A percentile compares a stretch with the other conserved stretches of the same genome.
These are phyloP conservation scores for Exserohilum turcica DNA, from an alignment of 2,329 filamentous ascomycete genomes.

Conservation along the genomic window DNA sequence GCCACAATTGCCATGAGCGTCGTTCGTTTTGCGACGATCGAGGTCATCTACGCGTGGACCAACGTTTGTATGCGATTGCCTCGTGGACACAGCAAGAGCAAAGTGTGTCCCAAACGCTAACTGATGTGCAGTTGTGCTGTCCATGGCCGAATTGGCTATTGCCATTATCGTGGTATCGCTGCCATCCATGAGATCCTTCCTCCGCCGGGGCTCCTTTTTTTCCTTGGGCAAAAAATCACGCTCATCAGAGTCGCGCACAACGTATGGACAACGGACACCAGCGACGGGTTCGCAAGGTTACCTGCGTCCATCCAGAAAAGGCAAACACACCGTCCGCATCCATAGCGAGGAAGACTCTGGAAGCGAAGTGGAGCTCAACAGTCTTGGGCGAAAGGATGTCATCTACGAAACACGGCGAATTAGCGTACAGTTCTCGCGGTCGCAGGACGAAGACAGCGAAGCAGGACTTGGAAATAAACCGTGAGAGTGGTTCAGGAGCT, in stretches of 20 bases:
- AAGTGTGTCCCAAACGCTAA: constrained; percentile 1
- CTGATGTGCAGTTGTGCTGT: constrained; percentile 23
- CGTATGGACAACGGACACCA: constrained; percentile 16
- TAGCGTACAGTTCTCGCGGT: constrained; percentile 27
- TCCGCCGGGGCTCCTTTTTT: constrained; percentile 27
- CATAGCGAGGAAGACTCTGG: constrained; percentile 25
- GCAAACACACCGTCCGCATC: constrained; percentile 12
- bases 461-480: constrained; percentile 1
- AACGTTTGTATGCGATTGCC: constrained; percentile 29
- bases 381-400: constrained; percentile 24
- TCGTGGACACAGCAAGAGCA: background rate
- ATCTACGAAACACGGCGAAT: constrained; percentile 29
- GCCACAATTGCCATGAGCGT: constrained; percentile 32
- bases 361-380: constrained; percentile 31
- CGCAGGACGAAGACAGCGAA: constrained; percentile 11
- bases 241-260: constrained; percentile 13
- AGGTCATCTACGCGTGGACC: constrained; percentile 29
- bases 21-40: constrained; percentile 27
- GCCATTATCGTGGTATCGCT: constrained; percentile 35
- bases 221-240: constrained; percentile 24
- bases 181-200: constrained; percentile 30
- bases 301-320: constrained; percentile 9
- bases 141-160: constrained; percentile 35
- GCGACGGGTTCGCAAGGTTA: constrained; percentile 13
- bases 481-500: constrained; percentile 4